Evolutionary conservation across 805 yeast genomes (phyloP).

Genomic region (Candida nonsorbophila): DNA sequence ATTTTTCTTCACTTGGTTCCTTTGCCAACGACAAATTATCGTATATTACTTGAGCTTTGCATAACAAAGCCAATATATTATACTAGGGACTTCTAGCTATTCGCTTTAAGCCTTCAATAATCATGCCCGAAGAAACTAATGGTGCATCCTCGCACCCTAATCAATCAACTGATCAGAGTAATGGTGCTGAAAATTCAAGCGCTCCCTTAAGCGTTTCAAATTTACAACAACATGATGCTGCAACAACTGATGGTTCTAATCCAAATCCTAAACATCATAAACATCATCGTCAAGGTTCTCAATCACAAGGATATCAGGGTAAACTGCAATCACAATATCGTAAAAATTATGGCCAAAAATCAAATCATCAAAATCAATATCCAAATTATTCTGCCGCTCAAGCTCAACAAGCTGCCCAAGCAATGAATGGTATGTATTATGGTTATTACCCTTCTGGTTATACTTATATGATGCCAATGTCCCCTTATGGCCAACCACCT

Average conservation of each 20-base stretch:
- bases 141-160: background rate
- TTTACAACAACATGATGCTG: constrained; percentile 11
- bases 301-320: background rate
- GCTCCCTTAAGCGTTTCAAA: constrained; percentile 9
- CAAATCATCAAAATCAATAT: constrained; percentile 15
- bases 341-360: constrained; percentile 11
- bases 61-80: too few relatives aligned
- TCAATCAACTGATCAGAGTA: background rate
- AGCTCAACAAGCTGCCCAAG: constrained; percentile 10
- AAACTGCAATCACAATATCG: constrained; percentile 7
- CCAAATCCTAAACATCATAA: constrained; percentile 2
- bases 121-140: background rate
- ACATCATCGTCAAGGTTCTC: constrained; percentile 1
- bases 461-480: constrained; percentile 14
- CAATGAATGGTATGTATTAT: constrained; percentile 16
- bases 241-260: constrained; percentile 4
- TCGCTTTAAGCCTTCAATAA: too few relatives aligned
- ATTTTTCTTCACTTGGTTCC: too few relatives aligned
- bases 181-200: constrained; percentile 1
- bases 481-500: constrained; percentile 6
- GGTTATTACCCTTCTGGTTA: constrained; percentile 21
- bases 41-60: too few relatives aligned
- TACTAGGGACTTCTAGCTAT: too few relatives aligned
- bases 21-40: too few relatives aligned
- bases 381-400: constrained; percentile 17